Percentiles rank a stretch among this genome's conserved stretches.
Evolutionary conservation across 2,329 filamentous ascomycete genomes (phyloP).

Genomic region (Mycosphaerelloides madeirae): DNA sequence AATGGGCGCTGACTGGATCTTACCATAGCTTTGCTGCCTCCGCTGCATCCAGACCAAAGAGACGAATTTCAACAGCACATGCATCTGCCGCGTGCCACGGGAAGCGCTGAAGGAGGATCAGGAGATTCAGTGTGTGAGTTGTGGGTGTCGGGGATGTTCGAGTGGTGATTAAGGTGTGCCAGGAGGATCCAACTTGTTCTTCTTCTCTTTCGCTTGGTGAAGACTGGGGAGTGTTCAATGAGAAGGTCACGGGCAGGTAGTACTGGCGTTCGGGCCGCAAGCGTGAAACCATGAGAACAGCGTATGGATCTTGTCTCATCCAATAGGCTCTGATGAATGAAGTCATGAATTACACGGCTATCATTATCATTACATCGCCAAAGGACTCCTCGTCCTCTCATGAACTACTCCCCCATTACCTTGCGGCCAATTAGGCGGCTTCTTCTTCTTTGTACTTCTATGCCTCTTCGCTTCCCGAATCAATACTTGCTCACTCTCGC

Average conservation of each 20-base stretch:
- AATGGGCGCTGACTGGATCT: no score
- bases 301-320: no score
- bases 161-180: slow-evolving; percentile 63
- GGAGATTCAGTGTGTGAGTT: slow-evolving; percentile 89
- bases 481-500: not conserved
- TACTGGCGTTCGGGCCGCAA: no score
- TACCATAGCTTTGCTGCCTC: slow-evolving; percentile 82
- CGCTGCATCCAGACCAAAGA: slow-evolving; percentile 99
- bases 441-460: slow-evolving; percentile 14
- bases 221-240: no score
- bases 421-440: slow-evolving; percentile 8
- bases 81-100: slow-evolving; percentile 90
- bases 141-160: slow-evolving; percentile 85
- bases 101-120: slow-evolving; percentile 85
- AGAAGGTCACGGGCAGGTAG: no score
- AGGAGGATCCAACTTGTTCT: no score
- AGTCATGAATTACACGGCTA: not conserved
- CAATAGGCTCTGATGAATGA: not conserved
- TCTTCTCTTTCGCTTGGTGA: no score
- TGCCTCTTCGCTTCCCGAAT: slow-evolving; percentile 4
- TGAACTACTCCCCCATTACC: slow-evolving; percentile 3
- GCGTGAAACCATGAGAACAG: no score
- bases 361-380: slow-evolving; percentile 12
- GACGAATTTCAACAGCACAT: slow-evolving; percentile 97
- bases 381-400: slow-evolving; percentile 13